phyloP scores from a whole-genome alignment of 768 basidiomycete species.

The Nidularia pulvinata region DNA sequence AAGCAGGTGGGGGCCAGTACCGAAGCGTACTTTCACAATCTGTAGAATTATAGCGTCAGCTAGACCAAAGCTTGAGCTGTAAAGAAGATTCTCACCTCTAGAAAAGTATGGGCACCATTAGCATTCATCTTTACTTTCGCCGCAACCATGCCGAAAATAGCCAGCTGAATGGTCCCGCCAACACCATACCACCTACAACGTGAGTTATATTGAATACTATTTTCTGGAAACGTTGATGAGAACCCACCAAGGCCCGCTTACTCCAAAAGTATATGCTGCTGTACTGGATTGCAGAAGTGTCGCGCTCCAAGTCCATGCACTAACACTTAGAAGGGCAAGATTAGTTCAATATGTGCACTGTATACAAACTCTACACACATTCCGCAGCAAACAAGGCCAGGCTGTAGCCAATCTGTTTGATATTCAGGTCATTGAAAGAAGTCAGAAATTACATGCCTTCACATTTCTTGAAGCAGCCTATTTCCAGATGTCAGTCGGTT shows the following conservation, averaged over 20 bases:
- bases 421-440: background rate
- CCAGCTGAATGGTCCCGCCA: constrained; percentile 52
- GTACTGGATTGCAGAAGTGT: constrained; percentile 55
- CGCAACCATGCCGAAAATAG: constrained; percentile 51
- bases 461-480: constrained; percentile 45
- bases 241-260: constrained; percentile 46
- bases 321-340: constrained; percentile 27
- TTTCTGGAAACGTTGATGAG: background rate
- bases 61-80: background rate
- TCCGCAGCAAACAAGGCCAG: constrained; percentile 48
- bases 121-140: constrained; percentile 62
- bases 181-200: constrained; percentile 45
- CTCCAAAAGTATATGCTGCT: constrained; percentile 48
- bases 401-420: constrained; percentile 16
- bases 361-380: constrained; percentile 24
- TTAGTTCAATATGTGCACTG: background rate
- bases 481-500: background rate
- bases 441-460: constrained; percentile 23
- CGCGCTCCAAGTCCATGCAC: constrained; percentile 60
- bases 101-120: constrained; percentile 55
- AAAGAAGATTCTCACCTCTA: constrained; percentile 32
- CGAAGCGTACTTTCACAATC: constrained; percentile 50
- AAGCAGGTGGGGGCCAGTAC: constrained; percentile 41
- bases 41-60: constrained; percentile 7
- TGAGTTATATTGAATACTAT: background rate